Conservation (phyloP, 2,329 filamentous ascomycete genomes). For the Fusarium tricinctum region DNA sequence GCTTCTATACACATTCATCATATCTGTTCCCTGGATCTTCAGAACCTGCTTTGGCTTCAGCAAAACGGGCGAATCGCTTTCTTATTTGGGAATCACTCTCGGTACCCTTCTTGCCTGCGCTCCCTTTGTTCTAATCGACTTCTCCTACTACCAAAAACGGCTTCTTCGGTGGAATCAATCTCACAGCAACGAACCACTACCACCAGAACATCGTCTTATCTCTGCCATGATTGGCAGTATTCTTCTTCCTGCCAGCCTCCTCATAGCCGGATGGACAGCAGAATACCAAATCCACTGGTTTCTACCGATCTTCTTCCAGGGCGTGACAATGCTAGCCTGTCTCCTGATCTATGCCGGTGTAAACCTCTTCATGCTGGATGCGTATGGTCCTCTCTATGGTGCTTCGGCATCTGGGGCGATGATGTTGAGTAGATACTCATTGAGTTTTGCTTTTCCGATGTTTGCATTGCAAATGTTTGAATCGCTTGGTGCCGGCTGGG, state of each 20-base stretch:
- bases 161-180: slow-evolving; percentile 13
- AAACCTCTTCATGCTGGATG: slow-evolving; percentile 35
- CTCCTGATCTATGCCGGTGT: slow-evolving; percentile 28
- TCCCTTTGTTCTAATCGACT: slow-evolving; percentile 30
- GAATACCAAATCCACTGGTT: slow-evolving; percentile 23
- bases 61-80: slow-evolving; percentile 16
- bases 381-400: slow-evolving; percentile 28
- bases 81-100: slow-evolving; percentile 31
- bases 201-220: slow-evolving; percentile 28
- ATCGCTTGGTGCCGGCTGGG: slow-evolving; percentile 23
- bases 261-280: slow-evolving; percentile 34
- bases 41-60: slow-evolving; percentile 19
- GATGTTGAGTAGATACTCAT: slow-evolving; percentile 33
- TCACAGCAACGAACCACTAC: background rate
- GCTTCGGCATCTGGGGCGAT: slow-evolving; percentile 31
- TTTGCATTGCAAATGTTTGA: slow-evolving; percentile 38
- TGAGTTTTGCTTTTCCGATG: slow-evolving; percentile 31
- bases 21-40: slow-evolving; percentile 36
- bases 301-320: slow-evolving; percentile 22
- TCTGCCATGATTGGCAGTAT: slow-evolving; percentile 33
- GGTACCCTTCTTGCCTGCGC: slow-evolving; percentile 25
- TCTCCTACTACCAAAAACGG: slow-evolving; percentile 31
- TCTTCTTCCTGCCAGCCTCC: slow-evolving; percentile 16
- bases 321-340: slow-evolving; percentile 20
- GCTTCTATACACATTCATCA: slow-evolving; percentile 33